Percentiles rank a stretch among this genome's conserved stretches.
Evolutionary conservation across 495 filamentous ascomycete genomes (phyloP).

Genomic region (Aspergillus avenaceus): DNA sequence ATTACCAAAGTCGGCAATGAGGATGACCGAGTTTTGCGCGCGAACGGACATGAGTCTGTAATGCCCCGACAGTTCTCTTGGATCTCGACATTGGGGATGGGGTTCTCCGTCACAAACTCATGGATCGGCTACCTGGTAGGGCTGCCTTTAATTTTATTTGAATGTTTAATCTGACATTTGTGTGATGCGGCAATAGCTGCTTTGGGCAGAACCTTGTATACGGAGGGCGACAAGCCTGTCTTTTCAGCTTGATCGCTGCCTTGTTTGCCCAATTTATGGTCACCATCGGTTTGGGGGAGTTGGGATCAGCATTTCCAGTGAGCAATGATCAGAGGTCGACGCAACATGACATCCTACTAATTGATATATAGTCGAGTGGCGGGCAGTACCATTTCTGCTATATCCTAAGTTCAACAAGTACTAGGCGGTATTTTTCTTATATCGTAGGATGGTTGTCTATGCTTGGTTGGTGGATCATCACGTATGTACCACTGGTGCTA

Average conservation of each 20-base stretch:
- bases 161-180: neutral
- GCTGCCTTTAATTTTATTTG: neutral
- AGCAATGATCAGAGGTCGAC: too few species aligned
- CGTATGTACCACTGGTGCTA: conserved; percentile 16
- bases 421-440: conserved; percentile 21
- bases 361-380: conserved; percentile 3
- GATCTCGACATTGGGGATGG: conserved; percentile 26
- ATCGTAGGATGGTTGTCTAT: conserved; percentile 32
- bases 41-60: conserved; percentile 28
- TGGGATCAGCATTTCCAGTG: conserved; percentile 25
- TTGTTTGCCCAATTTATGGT: conserved; percentile 19
- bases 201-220: conserved; percentile 23
- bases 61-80: conserved; percentile 28
- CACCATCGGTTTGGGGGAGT: conserved; percentile 22
- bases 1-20: neutral
- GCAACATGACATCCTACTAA: neutral
- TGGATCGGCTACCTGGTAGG: conserved; percentile 28
- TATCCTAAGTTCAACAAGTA: conserved; percentile 19
- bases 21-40: conserved; percentile 25
- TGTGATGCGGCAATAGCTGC: conserved; percentile 8
- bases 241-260: conserved; percentile 9
- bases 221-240: conserved; percentile 14
- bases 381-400: conserved; percentile 32
- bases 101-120: conserved; percentile 36
- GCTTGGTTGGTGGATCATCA: conserved; percentile 34